Base-by-base conservation (phyloP, 371 early-diverging fungal genomes). In the Lichtheimia corymbifera region DNA sequence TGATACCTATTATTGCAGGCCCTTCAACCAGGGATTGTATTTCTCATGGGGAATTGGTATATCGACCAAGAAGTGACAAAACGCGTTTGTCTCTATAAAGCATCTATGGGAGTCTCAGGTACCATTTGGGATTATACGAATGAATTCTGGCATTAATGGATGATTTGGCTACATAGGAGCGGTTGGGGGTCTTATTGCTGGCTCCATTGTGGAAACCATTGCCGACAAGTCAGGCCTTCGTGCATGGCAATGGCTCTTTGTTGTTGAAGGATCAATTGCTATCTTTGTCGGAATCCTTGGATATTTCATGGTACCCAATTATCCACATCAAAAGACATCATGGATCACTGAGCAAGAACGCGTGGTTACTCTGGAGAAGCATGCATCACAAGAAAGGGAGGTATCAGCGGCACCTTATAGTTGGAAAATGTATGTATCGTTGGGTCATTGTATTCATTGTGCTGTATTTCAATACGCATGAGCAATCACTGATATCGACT, bases 221-320 rank as follows among this genome's bases (percentile, higher is more conserved):
- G 60, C 59, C 14, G 65, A 61, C 24, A 35, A 30, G 24, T 61
- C 43, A 5, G 65, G 65, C 6, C 27, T 65, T 9, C 65, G 55
- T 44, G 65, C 61, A 4, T 87, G 87, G 87, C 78, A 82, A 54
- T 87, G 86, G 80, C 63, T 87, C 27, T 85, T 85, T 59, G 64
- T 86, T 5, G 71, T 85, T 50, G 83, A 87, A 61, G 85, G 85
- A 17, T 50, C 77, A 14, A 70, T 81, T 9, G 83, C 80, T 9
- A 70, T 83, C 12, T 47, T 77, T 14, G 58, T 83, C 49, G 74
- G 79, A 11, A 6, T 70, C 17, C 53, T 68, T 12, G 80, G 77
- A 9, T 76, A 65, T 61, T 75, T 72, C 47, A 28, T 78, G 14
- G 63, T 91, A 14, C 88, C 92, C 24, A 74, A 86, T 64, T 84